Percentiles rank a stretch among this genome's conserved stretches.
Conservation (phyloP, 345 rosid species). For the Bruguiera sexangula region DNA sequence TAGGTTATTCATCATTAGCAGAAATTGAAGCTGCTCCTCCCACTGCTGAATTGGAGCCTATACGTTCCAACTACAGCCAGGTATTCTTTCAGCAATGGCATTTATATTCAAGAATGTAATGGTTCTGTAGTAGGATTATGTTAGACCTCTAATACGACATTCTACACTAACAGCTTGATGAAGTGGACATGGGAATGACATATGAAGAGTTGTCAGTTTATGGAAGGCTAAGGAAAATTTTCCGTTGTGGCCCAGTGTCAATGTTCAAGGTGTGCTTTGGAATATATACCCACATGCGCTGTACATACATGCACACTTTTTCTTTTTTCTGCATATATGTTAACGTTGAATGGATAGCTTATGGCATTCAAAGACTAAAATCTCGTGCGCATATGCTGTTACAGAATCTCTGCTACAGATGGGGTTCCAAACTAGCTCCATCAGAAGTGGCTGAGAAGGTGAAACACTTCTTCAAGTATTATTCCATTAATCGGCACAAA, state of each 20-base stretch:
- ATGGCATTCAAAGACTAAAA: constrained; percentile 10
- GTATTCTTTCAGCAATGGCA: constrained; percentile 24
- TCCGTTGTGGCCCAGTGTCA: constrained; percentile 92
- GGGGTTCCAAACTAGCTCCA: constrained; percentile 80
- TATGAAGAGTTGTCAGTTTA: constrained; percentile 87
- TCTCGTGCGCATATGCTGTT: not conserved
- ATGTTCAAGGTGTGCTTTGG: constrained; percentile 77
- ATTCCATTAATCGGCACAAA: constrained; percentile 94
- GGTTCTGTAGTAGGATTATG: not conserved
- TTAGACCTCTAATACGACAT: too few species aligned
- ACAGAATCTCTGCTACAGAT: constrained; percentile 90
- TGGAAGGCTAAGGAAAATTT: constrained; percentile 73
- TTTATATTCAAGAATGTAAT: not conserved
- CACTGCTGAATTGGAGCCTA: constrained; percentile 93
- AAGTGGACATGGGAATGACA: constrained; percentile 89
- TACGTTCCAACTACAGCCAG: constrained; percentile 88
- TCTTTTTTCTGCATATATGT: too few species aligned
- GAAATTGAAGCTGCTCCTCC: constrained; percentile 97
- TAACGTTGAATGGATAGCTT: not conserved
- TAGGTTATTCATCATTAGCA: constrained; percentile 83
- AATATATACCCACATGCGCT: not conserved
- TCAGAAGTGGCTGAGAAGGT: constrained; percentile 88
- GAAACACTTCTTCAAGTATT: constrained; percentile 86
- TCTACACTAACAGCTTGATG: constrained; percentile 64
- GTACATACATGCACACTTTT: too few species aligned